phyloP scores from a whole-genome alignment of 75 land plant genomes.

The Sequoia sempervirens region DNA sequence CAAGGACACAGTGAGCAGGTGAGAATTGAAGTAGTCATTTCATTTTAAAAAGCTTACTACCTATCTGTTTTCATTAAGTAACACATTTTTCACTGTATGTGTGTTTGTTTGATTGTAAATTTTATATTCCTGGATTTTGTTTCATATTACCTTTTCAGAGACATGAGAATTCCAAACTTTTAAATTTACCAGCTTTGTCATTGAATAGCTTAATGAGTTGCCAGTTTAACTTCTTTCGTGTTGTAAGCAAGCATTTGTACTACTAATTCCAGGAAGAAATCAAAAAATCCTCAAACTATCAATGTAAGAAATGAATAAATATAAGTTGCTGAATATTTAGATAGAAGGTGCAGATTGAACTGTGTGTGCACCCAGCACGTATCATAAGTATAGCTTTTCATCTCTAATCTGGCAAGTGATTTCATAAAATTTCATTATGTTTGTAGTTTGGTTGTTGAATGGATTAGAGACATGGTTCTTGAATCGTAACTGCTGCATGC shows the following conservation, averaged over 20 bases:
- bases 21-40: conserved; percentile 2
- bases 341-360: background rate
- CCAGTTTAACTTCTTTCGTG: background rate
- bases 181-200: background rate
- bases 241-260: background rate
- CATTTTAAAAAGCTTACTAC: background rate
- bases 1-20: conserved; percentile 99
- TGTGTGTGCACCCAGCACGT: too few species aligned
- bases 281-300: background rate
- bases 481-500: background rate
- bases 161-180: background rate
- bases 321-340: background rate
- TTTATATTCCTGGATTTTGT: background rate
- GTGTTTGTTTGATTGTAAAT: background rate
- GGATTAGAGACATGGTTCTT: background rate
- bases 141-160: background rate
- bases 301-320: background rate
- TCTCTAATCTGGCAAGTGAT: background rate
- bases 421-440: background rate
- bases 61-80: background rate
- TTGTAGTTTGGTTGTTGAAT: background rate
- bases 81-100: background rate
- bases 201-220: background rate
- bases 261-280: background rate
- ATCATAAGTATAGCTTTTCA: background rate